phyloP scores from a whole-genome alignment of 106 monocot genomes.

The Allium cepa region DNA sequence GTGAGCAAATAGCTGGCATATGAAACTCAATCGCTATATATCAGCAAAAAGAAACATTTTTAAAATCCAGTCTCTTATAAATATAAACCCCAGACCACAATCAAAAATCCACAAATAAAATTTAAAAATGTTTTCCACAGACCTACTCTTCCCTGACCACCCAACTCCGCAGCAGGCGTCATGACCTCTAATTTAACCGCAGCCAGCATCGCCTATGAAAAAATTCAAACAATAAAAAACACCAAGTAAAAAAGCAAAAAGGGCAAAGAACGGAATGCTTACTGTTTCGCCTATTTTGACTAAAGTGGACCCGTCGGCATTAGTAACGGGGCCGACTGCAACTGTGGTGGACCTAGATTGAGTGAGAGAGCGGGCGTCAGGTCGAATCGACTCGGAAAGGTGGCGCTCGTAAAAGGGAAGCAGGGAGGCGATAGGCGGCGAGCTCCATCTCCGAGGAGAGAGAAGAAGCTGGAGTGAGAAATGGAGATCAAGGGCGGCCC shows the following conservation, averaged over 20 bases:
- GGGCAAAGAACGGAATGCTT: background rate
- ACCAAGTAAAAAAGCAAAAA: no score
- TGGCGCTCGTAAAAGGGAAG: constrained; percentile 81
- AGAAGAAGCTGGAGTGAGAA: no score
- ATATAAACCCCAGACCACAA: background rate
- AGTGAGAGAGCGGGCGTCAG: constrained; percentile 65
- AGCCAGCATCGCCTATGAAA: constrained; percentile 66
- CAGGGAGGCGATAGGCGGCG: constrained; percentile 87
- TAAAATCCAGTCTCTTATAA: no score
- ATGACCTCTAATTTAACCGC: constrained; percentile 94
- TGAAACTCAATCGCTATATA: constrained; percentile 69
- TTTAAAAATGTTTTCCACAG: background rate
- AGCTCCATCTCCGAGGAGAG: constrained; percentile 72
- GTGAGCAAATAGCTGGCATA: constrained; percentile 95
- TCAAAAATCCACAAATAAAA: background rate
- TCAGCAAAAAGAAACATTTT: no score
- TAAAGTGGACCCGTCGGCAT: constrained; percentile 80
- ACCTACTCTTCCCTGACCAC: constrained; percentile 79
- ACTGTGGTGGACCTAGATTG: constrained; percentile 54
- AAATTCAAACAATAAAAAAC: no score
- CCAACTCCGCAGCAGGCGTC: constrained; percentile 49
- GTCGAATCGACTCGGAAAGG: constrained; percentile 66
- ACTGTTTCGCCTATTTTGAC: constrained; percentile 91
- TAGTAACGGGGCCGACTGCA: constrained; percentile 62
- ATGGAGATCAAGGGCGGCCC: no score